Evolutionary conservation across 75 land plant genomes (phyloP).

Genomic region (Sequoiadendron giganteum): DNA sequence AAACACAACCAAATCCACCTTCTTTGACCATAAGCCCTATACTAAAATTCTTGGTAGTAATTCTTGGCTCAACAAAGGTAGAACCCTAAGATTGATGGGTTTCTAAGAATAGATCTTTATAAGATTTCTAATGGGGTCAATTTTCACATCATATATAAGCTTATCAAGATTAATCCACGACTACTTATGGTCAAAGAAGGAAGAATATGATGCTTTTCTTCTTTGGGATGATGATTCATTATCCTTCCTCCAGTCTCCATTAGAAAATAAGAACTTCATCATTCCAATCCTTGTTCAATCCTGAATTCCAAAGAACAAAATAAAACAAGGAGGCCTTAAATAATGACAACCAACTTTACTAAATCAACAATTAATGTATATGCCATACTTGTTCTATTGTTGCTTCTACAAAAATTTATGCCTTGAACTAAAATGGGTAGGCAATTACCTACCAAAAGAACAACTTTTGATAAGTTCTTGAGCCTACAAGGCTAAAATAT

Average conservation of each 20-base stretch:
- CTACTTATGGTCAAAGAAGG: background rate
- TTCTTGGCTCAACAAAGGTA: conserved; percentile 32
- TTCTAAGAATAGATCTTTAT: conserved; percentile 13
- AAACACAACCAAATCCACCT: conserved; percentile 66
- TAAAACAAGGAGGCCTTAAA: background rate
- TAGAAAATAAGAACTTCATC: background rate
- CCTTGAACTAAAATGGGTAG: no score
- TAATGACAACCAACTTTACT: background rate
- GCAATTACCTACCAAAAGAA: no score
- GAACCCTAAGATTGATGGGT: conserved; percentile 34
- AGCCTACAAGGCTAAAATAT: no score
- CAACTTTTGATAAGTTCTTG: no score
- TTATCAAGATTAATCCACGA: background rate
- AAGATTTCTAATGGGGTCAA: background rate
- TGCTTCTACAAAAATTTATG: no score
- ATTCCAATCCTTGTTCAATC: background rate
- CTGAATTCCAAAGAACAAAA: background rate
- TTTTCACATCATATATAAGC: background rate
- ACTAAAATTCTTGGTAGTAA: conserved; percentile 44
- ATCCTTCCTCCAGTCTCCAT: background rate
- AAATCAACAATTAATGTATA: no score
- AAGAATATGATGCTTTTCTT: background rate
- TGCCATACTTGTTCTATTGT: no score
- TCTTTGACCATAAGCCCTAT: conserved; percentile 42
- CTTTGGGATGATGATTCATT: background rate